phyloP scores from a whole-genome alignment of 1,284 basidiomycete genomes.

The Blastosporella zonata region DNA sequence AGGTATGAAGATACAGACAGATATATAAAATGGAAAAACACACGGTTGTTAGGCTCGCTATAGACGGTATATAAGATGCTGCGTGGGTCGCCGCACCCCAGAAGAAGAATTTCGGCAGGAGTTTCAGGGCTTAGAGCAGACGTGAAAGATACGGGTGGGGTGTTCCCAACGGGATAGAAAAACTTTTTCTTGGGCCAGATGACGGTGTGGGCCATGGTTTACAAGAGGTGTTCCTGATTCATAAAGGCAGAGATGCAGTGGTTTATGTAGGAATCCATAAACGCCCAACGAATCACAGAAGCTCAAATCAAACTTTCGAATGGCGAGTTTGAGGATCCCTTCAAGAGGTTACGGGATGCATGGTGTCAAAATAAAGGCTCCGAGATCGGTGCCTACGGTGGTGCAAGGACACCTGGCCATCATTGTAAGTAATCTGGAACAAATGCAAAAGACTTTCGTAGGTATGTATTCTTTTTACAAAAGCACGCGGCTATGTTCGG shows the following conservation, averaged over 20 bases:
- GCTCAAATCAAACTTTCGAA: not conserved
- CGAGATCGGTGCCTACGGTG: no score
- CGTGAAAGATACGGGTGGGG: constrained; percentile 47
- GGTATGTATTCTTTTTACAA: not conserved
- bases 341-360: not conserved
- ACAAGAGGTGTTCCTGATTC: not conserved
- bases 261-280: not conserved
- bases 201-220: constrained; percentile 29
- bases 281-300: not conserved
- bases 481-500: not conserved
- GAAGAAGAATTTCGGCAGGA: constrained; percentile 43
- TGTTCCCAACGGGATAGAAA: constrained; percentile 60
- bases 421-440: no score
- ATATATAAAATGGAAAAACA: constrained; percentile 7
- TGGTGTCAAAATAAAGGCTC: no score
- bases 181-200: constrained; percentile 42
- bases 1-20: not conserved
- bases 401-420: no score
- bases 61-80: constrained; percentile 52
- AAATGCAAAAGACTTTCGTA: no score
- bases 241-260: not conserved
- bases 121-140: constrained; percentile 45
- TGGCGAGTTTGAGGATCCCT: constrained; percentile 3
- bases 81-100: constrained; percentile 59
- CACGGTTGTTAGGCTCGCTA: constrained; percentile 24